phyloP scores from a whole-genome alignment of 148 eudicot genomes.

The Gaultheria prostrata region DNA sequence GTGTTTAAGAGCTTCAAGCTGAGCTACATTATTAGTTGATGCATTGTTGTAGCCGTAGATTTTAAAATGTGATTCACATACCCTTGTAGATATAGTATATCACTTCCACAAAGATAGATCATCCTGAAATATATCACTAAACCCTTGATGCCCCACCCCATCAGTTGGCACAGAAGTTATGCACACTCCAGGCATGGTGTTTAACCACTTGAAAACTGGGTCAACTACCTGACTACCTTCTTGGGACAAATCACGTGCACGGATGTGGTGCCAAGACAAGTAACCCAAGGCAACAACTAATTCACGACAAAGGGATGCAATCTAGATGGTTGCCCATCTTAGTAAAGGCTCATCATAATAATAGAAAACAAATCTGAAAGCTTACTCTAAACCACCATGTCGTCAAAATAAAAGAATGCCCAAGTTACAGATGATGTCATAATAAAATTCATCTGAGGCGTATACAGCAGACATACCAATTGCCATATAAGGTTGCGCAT shows the following conservation, averaged over 20 bases:
- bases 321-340: slow-evolving; percentile 1
- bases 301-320: neutral
- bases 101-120: neutral
- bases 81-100: neutral
- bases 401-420: neutral
- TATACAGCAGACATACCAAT: slow-evolving; percentile 49
- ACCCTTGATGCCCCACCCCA: neutral
- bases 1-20: neutral
- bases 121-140: neutral
- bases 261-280: slow-evolving; percentile 2
- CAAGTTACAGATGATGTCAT: neutral
- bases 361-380: neutral
- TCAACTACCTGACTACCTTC: neutral
- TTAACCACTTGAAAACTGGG: neutral
- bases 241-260: neutral
- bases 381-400: neutral
- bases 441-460: neutral
- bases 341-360: neutral
- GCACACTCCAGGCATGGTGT: neutral
- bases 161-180: neutral
- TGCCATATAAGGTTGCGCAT: slow-evolving; percentile 74
- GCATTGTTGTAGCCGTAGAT: neutral
- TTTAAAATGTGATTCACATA: neutral
- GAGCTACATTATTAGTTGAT: neutral
- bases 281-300: slow-evolving; percentile 1